Percentiles rank a stretch among this genome's conserved stretches.
Conservation (phyloP, 306 rosid species). For the Cucumis hystrix region DNA sequence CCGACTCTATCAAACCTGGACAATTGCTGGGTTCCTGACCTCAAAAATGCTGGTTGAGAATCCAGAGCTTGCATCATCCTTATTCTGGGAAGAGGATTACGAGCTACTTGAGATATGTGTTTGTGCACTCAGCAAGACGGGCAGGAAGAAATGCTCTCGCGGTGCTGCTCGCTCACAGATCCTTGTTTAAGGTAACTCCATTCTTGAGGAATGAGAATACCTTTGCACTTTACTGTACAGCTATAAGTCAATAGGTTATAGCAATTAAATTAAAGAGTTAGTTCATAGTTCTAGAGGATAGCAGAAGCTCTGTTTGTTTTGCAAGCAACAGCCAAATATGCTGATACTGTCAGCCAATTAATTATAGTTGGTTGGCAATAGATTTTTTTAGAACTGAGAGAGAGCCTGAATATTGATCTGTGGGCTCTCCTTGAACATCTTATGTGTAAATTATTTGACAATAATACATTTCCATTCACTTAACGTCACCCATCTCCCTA, state of each 20-base stretch:
- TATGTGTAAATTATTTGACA: background rate
- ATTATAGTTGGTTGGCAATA: background rate
- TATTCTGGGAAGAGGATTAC: constrained; percentile 83
- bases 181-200: constrained; percentile 32
- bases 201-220: background rate
- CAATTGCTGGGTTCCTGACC: constrained; percentile 78
- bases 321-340: background rate
- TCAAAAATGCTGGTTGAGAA: constrained; percentile 87
- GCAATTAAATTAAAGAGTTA: background rate
- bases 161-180: constrained; percentile 75
- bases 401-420: background rate
- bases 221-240: constrained; percentile 7
- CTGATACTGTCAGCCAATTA: background rate
- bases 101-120: constrained; percentile 81
- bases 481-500: background rate
- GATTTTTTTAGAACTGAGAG: background rate
- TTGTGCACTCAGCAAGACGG: constrained; percentile 72
- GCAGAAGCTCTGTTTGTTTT: background rate
- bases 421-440: background rate
- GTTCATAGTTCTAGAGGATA: background rate
- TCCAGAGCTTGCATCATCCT: constrained; percentile 55
- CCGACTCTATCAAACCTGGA: constrained; percentile 78
- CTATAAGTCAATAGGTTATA: background rate
- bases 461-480: background rate
- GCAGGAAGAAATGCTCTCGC: constrained; percentile 72